phyloP scores from a whole-genome alignment of 179 eudicot species.

The Kewa caespitosa region DNA sequence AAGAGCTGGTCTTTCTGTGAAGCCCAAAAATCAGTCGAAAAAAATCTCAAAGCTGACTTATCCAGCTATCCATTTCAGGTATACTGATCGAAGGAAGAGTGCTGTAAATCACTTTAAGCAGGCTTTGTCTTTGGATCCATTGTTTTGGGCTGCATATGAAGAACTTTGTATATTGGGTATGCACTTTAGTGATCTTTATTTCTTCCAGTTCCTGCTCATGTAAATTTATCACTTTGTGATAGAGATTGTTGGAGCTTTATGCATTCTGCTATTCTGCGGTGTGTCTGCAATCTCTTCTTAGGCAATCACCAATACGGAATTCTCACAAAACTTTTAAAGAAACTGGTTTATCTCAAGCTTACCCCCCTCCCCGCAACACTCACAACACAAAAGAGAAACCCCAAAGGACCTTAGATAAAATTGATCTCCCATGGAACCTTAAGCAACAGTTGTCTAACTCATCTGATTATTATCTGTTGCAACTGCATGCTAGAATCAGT shows the following conservation, averaged over 20 bases:
- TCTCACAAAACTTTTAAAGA: neutral
- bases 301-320: neutral
- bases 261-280: conserved; percentile 4
- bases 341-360: too few relatives aligned
- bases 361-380: too few relatives aligned
- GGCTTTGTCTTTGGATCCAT: conserved; percentile 86
- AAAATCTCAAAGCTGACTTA: neutral
- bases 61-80: conserved; percentile 50
- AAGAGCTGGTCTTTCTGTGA: neutral
- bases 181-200: conserved; percentile 4
- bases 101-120: conserved; percentile 89
- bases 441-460: too few relatives aligned
- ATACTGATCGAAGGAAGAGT: conserved; percentile 75
- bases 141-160: conserved; percentile 95
- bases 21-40: neutral
- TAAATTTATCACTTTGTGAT: neutral
- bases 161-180: conserved; percentile 88
- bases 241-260: neutral
- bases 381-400: too few relatives aligned
- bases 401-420: too few relatives aligned
- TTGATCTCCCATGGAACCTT: too few relatives aligned
- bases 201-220: neutral
- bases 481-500: too few relatives aligned
- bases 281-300: neutral
- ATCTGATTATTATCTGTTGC: too few relatives aligned